phyloP scores from a whole-genome alignment of 2,329 filamentous ascomycete species.

The Simplicillium aogashimaense region DNA sequence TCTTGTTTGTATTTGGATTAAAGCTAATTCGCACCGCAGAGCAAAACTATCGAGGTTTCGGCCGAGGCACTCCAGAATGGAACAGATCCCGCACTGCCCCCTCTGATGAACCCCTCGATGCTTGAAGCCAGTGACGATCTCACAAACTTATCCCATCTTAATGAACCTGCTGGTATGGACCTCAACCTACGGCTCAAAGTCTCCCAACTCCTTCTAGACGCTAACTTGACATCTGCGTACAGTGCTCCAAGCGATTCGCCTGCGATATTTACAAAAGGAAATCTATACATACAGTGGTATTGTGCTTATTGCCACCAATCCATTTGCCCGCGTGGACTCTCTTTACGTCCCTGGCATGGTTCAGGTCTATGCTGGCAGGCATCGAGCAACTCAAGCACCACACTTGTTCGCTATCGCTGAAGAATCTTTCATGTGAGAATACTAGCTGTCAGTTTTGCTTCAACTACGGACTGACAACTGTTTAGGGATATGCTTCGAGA shows the following conservation, averaged over 20 bases:
- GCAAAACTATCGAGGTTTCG: slow-evolving; percentile 70
- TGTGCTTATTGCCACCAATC: slow-evolving; percentile 96
- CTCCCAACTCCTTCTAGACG: slow-evolving; percentile 1
- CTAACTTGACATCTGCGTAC: slow-evolving; percentile 15
- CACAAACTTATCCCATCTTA: slow-evolving; percentile 93
- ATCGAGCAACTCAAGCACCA: slow-evolving; percentile 90
- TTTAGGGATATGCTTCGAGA: slow-evolving; percentile 90
- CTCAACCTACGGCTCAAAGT: slow-evolving; percentile 3
- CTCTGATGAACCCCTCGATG: slow-evolving; percentile 96
- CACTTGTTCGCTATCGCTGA: slow-evolving; percentile 98
- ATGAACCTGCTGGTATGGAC: slow-evolving; percentile 83
- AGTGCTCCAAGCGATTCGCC: slow-evolving; percentile 95
- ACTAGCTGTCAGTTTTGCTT: neutral
- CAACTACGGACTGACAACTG: slow-evolving; percentile 23
- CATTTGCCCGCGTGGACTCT: slow-evolving; percentile 93
- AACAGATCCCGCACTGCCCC: slow-evolving; percentile 71
- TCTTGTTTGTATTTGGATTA: slow-evolving; percentile 5
- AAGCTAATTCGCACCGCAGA: slow-evolving; percentile 35
- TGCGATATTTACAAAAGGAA: slow-evolving; percentile 96
- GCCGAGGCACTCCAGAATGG: slow-evolving; percentile 66
- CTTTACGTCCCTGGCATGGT: slow-evolving; percentile 99
- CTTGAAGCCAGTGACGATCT: slow-evolving; percentile 97
- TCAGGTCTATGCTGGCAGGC: slow-evolving; percentile 97
- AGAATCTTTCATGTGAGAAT: slow-evolving; percentile 82
- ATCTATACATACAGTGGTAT: slow-evolving; percentile 99